Conservation (phyloP, 2,329 filamentous ascomycete species). For the Exserohilum turcica region DNA sequence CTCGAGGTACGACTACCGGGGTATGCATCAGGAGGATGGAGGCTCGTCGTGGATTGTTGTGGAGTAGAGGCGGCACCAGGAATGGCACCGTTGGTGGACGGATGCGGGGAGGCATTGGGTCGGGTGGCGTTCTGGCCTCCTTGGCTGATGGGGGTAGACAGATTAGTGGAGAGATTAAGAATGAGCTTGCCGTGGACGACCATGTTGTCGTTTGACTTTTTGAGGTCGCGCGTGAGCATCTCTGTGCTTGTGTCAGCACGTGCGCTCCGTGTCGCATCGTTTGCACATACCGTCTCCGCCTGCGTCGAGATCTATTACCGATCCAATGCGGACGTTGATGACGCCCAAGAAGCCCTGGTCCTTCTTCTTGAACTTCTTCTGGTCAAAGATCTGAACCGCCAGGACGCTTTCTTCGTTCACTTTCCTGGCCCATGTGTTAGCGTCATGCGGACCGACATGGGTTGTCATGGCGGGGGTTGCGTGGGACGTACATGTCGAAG, state of each 20-base stretch:
- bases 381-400: slow-evolving; percentile 97
- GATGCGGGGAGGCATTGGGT: slow-evolving; percentile 48
- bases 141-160: slow-evolving; percentile 70
- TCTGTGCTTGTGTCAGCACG: slow-evolving; percentile 58
- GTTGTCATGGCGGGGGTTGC: slow-evolving; percentile 6
- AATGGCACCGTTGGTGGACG: slow-evolving; percentile 46
- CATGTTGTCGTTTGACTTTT: slow-evolving; percentile 97
- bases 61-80: slow-evolving; percentile 46
- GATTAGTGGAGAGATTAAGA: slow-evolving; percentile 91
- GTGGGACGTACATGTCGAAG: slow-evolving; percentile 83
- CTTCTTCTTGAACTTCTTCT: slow-evolving; percentile 99
- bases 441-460: slow-evolving; percentile 6
- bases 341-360: slow-evolving; percentile 98
- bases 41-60: slow-evolving; percentile 45
- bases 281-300: slow-evolving; percentile 80
- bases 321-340: slow-evolving; percentile 94
- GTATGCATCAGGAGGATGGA: slow-evolving; percentile 46
- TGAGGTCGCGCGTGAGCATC: slow-evolving; percentile 96
- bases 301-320: slow-evolving; percentile 87
- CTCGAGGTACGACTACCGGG: slow-evolving; percentile 40
- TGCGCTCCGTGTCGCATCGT: slow-evolving; percentile 2
- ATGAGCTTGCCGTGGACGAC: slow-evolving; percentile 98
- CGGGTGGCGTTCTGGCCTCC: slow-evolving; percentile 46
- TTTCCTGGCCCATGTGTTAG: slow-evolving; percentile 62
- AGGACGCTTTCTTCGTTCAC: slow-evolving; percentile 95